A percentile compares a stretch with the other conserved stretches of the same genome.
These are phyloP conservation scores for Aspergillus indologenus DNA, from an alignment of 495 filamentous ascomycete species.

Conservation along the genomic window DNA sequence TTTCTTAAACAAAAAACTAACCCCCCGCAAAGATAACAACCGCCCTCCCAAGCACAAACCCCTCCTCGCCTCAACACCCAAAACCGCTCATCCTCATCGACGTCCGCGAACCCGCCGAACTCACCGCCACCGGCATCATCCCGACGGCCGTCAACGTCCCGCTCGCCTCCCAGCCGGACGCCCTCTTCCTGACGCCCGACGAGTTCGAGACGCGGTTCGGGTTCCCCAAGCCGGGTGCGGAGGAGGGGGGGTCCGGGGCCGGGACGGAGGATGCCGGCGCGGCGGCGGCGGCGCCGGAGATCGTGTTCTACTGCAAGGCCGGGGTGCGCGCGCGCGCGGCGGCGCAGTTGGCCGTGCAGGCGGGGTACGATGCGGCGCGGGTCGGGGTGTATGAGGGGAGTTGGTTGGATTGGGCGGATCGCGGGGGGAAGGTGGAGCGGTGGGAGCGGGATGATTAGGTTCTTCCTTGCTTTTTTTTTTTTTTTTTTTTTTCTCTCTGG, in stretches of 20 bases:
- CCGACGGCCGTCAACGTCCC: slow-evolving; percentile 79
- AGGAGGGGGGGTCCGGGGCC: neutral
- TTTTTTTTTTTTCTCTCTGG: too few species aligned
- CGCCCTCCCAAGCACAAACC: slow-evolving; percentile 24
- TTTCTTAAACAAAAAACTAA: slow-evolving; percentile 5
- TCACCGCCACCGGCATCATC: slow-evolving; percentile 65
- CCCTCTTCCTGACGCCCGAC: slow-evolving; percentile 64
- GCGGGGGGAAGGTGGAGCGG: slow-evolving; percentile 59
- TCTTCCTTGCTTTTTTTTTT: slow-evolving; percentile 5
- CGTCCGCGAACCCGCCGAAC: slow-evolving; percentile 82
- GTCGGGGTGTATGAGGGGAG: slow-evolving; percentile 83
- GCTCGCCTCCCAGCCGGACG: slow-evolving; percentile 70
- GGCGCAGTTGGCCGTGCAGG: slow-evolving; percentile 72
- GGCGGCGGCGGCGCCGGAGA: slow-evolving; percentile 13
- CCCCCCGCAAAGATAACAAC: slow-evolving; percentile 34
- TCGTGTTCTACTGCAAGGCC: slow-evolving; percentile 91
- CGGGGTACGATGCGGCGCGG: slow-evolving; percentile 67
- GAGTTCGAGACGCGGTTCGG: slow-evolving; percentile 65
- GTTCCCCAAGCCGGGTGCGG: slow-evolving; percentile 40
- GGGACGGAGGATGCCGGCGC: neutral
- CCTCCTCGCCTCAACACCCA: slow-evolving; percentile 25
- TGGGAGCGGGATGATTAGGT: slow-evolving; percentile 38
- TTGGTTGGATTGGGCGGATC: slow-evolving; percentile 83
- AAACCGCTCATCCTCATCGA: slow-evolving; percentile 52
- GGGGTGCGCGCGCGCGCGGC: slow-evolving; percentile 80